Conservation (phyloP, 1,139 yeast species). For the Saccharomycopsis phalli region DNA sequence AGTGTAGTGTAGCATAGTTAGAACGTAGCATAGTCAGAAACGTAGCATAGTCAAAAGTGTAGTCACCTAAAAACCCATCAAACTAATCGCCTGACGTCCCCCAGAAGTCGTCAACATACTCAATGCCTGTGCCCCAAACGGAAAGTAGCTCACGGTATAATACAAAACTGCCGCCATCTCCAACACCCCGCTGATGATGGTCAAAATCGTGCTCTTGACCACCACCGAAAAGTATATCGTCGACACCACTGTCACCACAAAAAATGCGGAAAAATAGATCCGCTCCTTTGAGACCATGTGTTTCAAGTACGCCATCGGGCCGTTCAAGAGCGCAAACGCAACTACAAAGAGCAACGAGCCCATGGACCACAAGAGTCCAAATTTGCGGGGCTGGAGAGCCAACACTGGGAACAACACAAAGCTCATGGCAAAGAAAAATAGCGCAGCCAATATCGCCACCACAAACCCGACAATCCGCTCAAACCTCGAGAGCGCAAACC, state of each 20-base stretch:
- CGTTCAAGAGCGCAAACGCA: slow-evolving; percentile 88
- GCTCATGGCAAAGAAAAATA: slow-evolving; percentile 73
- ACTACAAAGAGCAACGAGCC: slow-evolving; percentile 81
- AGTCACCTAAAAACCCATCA: slow-evolving; percentile 35
- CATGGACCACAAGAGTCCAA: slow-evolving; percentile 84
- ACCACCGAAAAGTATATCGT: slow-evolving; percentile 55
- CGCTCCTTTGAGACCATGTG: slow-evolving; percentile 74
- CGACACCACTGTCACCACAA: slow-evolving; percentile 62
- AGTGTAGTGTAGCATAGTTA: no score
- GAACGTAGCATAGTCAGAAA: no score
- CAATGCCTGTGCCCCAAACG: slow-evolving; percentile 86
- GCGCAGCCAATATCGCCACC: slow-evolving; percentile 66
- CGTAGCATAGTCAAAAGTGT: no score
- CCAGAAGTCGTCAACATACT: slow-evolving; percentile 76
- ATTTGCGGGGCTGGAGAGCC: slow-evolving; percentile 84
- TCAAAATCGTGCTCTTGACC: slow-evolving; percentile 61
- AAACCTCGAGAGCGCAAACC: slow-evolving; percentile 45
- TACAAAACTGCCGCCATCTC: slow-evolving; percentile 82
- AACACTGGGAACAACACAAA: slow-evolving; percentile 81
- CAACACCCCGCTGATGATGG: slow-evolving; percentile 64
- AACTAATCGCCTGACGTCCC: slow-evolving; percentile 64
- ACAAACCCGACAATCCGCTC: slow-evolving; percentile 76
- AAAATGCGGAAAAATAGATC: slow-evolving; percentile 69
- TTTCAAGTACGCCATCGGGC: slow-evolving; percentile 68
- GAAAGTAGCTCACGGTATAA: slow-evolving; percentile 88